These are phyloP conservation scores for Penicillium sp. DNA, from an alignment of 2,329 filamentous ascomycete species.

Conservation along the genomic window DNA sequence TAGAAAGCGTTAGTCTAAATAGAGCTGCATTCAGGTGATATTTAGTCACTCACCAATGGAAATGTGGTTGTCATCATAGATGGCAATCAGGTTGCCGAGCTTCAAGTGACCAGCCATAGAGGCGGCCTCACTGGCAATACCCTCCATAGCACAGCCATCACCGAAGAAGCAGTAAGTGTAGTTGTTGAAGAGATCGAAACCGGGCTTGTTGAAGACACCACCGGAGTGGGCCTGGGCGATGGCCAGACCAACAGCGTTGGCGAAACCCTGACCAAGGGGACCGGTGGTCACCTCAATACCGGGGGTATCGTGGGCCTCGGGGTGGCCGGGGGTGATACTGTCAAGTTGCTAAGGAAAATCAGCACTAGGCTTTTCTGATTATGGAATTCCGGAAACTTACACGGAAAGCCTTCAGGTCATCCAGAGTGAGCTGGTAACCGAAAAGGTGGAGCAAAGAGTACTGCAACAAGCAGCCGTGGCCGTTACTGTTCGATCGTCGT, in stretches of 20 bases:
- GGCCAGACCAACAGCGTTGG: slow-evolving; percentile 95
- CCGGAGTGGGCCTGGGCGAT: slow-evolving; percentile 92
- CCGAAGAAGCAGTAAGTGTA: slow-evolving; percentile 97
- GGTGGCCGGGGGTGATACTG: slow-evolving; percentile 91
- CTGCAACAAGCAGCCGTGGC: slow-evolving; percentile 98
- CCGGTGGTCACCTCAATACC: slow-evolving; percentile 98
- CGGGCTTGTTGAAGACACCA: slow-evolving; percentile 94
- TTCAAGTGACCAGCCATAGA: slow-evolving; percentile 94
- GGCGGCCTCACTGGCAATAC: slow-evolving; percentile 88
- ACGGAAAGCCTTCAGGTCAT: slow-evolving; percentile 95
- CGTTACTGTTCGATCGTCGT: slow-evolving; percentile 66
- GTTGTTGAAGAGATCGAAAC: slow-evolving; percentile 89
- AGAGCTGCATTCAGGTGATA: neutral
- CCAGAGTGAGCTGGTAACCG: slow-evolving; percentile 80
- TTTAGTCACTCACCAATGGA: slow-evolving; percentile 60
- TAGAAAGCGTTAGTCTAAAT: slow-evolving; percentile 29
- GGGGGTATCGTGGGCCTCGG: slow-evolving; percentile 93
- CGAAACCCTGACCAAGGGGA: slow-evolving; percentile 94
- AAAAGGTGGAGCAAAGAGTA: slow-evolving; percentile 97
- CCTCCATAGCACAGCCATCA: slow-evolving; percentile 98
- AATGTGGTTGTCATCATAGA: slow-evolving; percentile 99
- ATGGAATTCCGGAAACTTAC: slow-evolving; percentile 57
- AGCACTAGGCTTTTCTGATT: neutral
- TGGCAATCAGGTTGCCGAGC: slow-evolving; percentile 93
- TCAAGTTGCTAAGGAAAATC: slow-evolving; percentile 57